Conservation (phyloP, 306 rosid species). For the Datisca glomerata region DNA sequence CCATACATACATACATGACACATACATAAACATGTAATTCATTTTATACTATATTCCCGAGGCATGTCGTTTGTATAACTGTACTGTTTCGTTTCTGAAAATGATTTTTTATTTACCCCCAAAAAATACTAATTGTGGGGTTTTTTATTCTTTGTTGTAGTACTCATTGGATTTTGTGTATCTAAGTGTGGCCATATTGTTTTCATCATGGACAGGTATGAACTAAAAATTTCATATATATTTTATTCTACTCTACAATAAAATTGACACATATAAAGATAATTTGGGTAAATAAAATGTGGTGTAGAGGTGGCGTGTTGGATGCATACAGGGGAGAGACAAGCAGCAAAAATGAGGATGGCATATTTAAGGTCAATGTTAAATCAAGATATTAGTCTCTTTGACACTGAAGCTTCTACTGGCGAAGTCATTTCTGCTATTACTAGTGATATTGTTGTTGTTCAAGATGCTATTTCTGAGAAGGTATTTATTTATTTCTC, state of each 20-base stretch:
- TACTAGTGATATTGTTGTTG: conserved; percentile 71
- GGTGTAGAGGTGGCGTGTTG: conserved; percentile 92
- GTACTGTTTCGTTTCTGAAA: too few species aligned
- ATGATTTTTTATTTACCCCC: background rate
- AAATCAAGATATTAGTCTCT: conserved; percentile 80
- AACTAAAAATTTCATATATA: background rate
- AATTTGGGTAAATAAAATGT: background rate
- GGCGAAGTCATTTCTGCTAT: conserved; percentile 89
- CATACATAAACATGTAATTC: too few species aligned
- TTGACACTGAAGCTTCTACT: conserved; percentile 85
- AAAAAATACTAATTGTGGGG: background rate
- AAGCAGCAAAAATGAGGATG: conserved; percentile 95
- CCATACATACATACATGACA: too few species aligned
- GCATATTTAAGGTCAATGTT: conserved; percentile 83
- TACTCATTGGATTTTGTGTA: conserved; percentile 88
- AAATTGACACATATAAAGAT: background rate
- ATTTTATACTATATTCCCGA: too few species aligned
- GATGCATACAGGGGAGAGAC: conserved; percentile 96
- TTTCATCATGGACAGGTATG: conserved; percentile 89
- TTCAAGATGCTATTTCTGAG: conserved; percentile 93
- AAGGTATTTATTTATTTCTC: conserved; percentile 29
- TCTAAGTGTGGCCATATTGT: conserved; percentile 67
- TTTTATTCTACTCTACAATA: too few species aligned
- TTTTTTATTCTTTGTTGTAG: conserved; percentile 30
- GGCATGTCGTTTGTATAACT: too few species aligned